Evolutionary conservation across 805 yeast genomes (phyloP), one percentile per base, ranked within the genome.

Genomic region (Tetrapisispora taiwanensis): DNA sequence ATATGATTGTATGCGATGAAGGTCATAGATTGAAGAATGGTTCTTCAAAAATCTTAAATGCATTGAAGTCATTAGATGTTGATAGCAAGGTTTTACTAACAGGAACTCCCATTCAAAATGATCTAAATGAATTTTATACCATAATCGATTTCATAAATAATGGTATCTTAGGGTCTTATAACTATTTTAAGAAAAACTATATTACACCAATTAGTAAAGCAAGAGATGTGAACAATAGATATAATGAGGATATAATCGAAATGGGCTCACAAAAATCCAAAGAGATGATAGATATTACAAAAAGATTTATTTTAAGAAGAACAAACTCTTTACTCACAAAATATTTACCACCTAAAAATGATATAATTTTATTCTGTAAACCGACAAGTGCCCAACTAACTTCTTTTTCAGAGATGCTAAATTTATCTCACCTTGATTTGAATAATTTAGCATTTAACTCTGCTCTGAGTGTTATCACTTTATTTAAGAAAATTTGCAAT

Each of bases 31-130:
- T 92, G 51, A 92, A 90, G 54, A 84, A 78, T 52, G 70, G 77
- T 5, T 67, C 78, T 9, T 86, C 84, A 46, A 88, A 86, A 60
- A 78, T 84, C 0, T 66, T 87, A 42, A 78, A 77, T 46, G 76
- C 79, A 0, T 66, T 90, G 42, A 75, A 74, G 34, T 54, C 69
- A 1, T 62, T 88, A 15, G 66, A 77, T 35, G 71, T 81, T 4
- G 68, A 68, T 7, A 75, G 70, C 36, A 76, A 81, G 48, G 66
- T 90, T 2, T 55, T 90, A 5, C 66, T 92, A 7, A 78, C 95
- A 0, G 98, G 96, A 0, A 87, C 96, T 0, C 96, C 95, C 0
- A 86, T 92, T 30, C 98, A 92, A 58, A 92, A 92, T 63, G 95
- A 92, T 60, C 71, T 92, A 39, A 67, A 66, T 2, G 98, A 92